Conservation (phyloP, 169 alveolate genomes). For the Plasmodium sp. region DNA sequence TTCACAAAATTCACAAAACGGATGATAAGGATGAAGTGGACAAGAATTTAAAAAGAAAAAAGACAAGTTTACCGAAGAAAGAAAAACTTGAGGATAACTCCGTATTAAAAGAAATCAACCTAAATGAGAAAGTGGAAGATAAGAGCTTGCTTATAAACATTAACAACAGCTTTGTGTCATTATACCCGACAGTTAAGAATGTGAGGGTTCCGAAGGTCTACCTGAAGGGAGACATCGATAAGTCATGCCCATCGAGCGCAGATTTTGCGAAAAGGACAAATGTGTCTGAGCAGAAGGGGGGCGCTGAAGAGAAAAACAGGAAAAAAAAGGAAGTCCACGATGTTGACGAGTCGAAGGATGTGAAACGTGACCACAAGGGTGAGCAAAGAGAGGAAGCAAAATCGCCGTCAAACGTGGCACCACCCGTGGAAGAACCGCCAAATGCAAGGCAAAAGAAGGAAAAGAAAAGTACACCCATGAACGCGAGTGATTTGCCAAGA, state of each 20-base stretch:
- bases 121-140: conserved; percentile 33
- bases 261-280: conserved; percentile 28
- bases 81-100: conserved; percentile 21
- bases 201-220: conserved; percentile 39
- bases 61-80: conserved; percentile 16
- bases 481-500: conserved; percentile 3
- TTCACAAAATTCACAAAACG: neutral
- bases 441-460: conserved; percentile 8
- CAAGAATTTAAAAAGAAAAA: conserved; percentile 5
- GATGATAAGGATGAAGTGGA: neutral
- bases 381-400: neutral
- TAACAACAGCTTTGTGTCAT: conserved; percentile 37
- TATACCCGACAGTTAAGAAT: conserved; percentile 51
- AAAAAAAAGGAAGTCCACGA: conserved; percentile 17
- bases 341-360: neutral
- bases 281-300: neutral
- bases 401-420: neutral
- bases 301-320: neutral
- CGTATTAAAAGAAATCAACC: neutral
- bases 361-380: conserved; percentile 6
- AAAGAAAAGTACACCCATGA: conserved; percentile 2
- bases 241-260: neutral
- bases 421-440: neutral
- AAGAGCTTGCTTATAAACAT: conserved; percentile 52
- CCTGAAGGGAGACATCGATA: conserved; percentile 15